These are phyloP conservation scores for Colletotrichum sp. DNA, from an alignment of 2,329 filamentous ascomycete species.

Conservation along the genomic window DNA sequence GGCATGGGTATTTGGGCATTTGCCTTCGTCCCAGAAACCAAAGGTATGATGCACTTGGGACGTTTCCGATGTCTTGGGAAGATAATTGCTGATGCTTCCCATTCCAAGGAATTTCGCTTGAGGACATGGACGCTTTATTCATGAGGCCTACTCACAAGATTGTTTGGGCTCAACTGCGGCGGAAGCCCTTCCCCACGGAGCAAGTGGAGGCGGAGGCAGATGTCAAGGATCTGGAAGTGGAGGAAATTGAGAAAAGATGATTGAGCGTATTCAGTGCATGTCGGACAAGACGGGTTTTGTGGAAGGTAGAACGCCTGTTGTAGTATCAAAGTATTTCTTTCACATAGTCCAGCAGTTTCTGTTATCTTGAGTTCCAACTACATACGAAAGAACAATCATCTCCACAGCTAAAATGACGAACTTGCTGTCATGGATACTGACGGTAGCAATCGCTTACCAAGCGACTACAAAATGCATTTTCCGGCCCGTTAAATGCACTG, in stretches of 20 bases:
- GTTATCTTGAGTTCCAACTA: not conserved
- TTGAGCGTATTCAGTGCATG: rapidly evolving
- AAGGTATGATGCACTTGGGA: slow-evolving; percentile 33
- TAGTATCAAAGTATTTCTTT: not conserved
- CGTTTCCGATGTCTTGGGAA: slow-evolving; percentile 14
- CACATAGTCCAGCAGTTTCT: not conserved
- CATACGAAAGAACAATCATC: not conserved
- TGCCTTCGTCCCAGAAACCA: slow-evolving; percentile 58
- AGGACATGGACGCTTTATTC: slow-evolving; percentile 49
- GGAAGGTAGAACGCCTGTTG: not conserved
- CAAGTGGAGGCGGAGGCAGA: not conserved
- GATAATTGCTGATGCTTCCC: not conserved
- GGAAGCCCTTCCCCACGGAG: not conserved
- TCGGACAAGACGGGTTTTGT: too few relatives aligned
- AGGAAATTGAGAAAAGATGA: not conserved
- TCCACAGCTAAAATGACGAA: not conserved
- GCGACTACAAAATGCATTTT: not conserved
- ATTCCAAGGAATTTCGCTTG: slow-evolving; percentile 43
- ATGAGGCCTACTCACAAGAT: slow-evolving; percentile 33
- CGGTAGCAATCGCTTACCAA: not conserved
- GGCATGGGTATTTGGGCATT: slow-evolving; percentile 50
- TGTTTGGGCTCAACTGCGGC: slow-evolving; percentile 29
- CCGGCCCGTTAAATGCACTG: not conserved
- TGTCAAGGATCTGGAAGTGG: not conserved
- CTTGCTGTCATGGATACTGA: not conserved